These are phyloP conservation scores for Plasmodium gaboni DNA, from an alignment of 169 alveolate genomes.

Conservation along the genomic window DNA sequence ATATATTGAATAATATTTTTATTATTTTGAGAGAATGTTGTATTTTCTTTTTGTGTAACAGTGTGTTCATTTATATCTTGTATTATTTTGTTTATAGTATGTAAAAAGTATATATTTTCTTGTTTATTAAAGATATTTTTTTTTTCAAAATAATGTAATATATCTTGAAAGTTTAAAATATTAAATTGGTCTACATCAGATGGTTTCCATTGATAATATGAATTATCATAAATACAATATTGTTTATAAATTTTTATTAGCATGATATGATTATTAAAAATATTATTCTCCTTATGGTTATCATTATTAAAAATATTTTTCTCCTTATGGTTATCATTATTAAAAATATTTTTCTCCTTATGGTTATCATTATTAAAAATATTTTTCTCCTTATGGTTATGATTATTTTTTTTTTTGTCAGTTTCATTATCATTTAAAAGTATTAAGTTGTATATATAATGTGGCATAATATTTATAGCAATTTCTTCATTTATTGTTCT, in stretches of 20 bases:
- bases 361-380: too few relatives aligned
- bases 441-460: slow-evolving; percentile 13
- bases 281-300: too few relatives aligned
- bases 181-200: too few relatives aligned
- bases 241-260: slow-evolving; percentile 8
- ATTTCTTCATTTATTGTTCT: slow-evolving; percentile 25
- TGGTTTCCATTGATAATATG: slow-evolving; percentile 14
- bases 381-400: too few relatives aligned
- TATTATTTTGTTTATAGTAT: background rate
- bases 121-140: background rate
- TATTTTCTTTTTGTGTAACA: background rate
- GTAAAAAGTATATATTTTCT: background rate
- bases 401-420: too few relatives aligned
- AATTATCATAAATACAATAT: slow-evolving; percentile 34
- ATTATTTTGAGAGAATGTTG: background rate
- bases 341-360: too few relatives aligned
- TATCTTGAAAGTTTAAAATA: slow-evolving; percentile 7
- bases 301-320: too few relatives aligned
- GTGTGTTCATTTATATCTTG: background rate
- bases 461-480: slow-evolving; percentile 35
- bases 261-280: background rate
- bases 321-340: too few relatives aligned
- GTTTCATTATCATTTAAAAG: background rate
- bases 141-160: slow-evolving; percentile 21
- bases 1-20: slow-evolving; percentile 1